These are phyloP conservation scores for Coemansia sp. DNA, from an alignment of 192 early-diverging fungal genomes.

Conservation along the genomic window DNA sequence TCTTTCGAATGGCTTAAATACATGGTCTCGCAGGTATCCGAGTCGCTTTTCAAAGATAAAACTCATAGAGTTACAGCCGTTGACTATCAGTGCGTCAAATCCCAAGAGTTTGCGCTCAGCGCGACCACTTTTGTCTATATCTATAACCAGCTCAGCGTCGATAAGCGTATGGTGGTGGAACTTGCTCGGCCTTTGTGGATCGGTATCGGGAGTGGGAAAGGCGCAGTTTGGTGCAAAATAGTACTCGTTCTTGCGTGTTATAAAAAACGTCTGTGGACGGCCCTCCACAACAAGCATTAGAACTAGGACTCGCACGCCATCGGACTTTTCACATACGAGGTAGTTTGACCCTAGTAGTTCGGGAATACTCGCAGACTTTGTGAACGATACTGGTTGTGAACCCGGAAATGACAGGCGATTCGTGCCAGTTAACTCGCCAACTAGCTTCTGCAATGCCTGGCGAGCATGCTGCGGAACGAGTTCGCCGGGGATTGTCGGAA, in stretches of 20 bases:
- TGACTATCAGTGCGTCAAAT: slow-evolving; percentile 76
- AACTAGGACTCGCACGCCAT: slow-evolving; percentile 72
- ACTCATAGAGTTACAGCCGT: slow-evolving; percentile 60
- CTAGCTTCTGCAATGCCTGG: slow-evolving; percentile 15
- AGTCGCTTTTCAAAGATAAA: slow-evolving; percentile 68
- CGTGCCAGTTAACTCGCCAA: slow-evolving; percentile 10
- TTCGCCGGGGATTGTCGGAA: slow-evolving; percentile 27
- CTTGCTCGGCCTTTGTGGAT: slow-evolving; percentile 6
- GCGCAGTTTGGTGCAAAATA: slow-evolving; percentile 60
- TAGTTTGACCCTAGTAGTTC: slow-evolving; percentile 50
- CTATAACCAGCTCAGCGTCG: slow-evolving; percentile 91
- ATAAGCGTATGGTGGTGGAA: slow-evolving; percentile 78
- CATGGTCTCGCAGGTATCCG: slow-evolving; percentile 65
- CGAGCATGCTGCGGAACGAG: not conserved
- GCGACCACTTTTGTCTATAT: slow-evolving; percentile 63
- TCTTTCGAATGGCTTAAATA: slow-evolving; percentile 62
- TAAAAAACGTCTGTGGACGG: slow-evolving; percentile 13
- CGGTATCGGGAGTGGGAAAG: slow-evolving; percentile 64
- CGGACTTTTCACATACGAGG: slow-evolving; percentile 84
- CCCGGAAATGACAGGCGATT: slow-evolving; percentile 22
- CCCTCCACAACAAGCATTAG: slow-evolving; percentile 15
- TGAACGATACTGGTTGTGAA: slow-evolving; percentile 49
- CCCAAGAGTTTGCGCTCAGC: slow-evolving; percentile 55
- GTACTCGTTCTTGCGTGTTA: slow-evolving; percentile 82
- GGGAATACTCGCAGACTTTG: slow-evolving; percentile 4